Conservation (phyloP, 768 basidiomycete genomes). For the Lactarius tabidus region DNA sequence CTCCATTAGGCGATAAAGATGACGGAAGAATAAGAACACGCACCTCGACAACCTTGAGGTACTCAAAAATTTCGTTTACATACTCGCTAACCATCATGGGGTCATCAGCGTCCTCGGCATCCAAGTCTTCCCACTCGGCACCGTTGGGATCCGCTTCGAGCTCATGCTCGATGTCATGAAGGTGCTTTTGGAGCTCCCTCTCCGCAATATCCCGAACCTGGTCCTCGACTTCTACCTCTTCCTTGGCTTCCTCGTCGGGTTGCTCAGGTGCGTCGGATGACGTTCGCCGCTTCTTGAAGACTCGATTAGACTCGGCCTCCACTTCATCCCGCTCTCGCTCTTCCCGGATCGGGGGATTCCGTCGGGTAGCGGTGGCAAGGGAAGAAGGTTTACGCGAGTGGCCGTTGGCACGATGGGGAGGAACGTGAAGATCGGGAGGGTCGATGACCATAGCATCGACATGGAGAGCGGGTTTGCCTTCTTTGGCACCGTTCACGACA, state of each 20-base stretch:
- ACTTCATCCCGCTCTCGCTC: constrained; percentile 36
- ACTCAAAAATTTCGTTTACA: constrained; percentile 88
- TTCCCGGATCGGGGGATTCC: constrained; percentile 3
- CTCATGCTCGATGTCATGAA: constrained; percentile 39
- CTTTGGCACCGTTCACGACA: constrained; percentile 34
- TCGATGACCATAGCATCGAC: constrained; percentile 51
- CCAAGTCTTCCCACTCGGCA: constrained; percentile 83
- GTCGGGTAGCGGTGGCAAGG: background rate
- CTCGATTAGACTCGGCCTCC: constrained; percentile 55
- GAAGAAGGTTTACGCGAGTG: constrained; percentile 23
- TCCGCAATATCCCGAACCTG: constrained; percentile 33
- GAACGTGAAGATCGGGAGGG: constrained; percentile 30
- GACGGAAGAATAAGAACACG: constrained; percentile 23
- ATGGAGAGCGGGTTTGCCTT: constrained; percentile 29
- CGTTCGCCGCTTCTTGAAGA: constrained; percentile 71
- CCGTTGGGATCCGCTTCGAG: constrained; percentile 63
- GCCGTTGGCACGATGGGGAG: constrained; percentile 29
- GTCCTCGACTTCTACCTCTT: constrained; percentile 42
- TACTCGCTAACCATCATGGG: constrained; percentile 98
- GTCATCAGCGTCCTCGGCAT: constrained; percentile 87
- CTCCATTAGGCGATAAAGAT: constrained; percentile 15
- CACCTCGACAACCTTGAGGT: constrained; percentile 85
- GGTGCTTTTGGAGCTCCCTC: constrained; percentile 33
- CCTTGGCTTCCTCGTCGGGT: constrained; percentile 33
- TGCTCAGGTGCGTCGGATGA: constrained; percentile 58